Conservation (phyloP, 179 eudicot genomes). For the Drosera spatulata region DNA sequence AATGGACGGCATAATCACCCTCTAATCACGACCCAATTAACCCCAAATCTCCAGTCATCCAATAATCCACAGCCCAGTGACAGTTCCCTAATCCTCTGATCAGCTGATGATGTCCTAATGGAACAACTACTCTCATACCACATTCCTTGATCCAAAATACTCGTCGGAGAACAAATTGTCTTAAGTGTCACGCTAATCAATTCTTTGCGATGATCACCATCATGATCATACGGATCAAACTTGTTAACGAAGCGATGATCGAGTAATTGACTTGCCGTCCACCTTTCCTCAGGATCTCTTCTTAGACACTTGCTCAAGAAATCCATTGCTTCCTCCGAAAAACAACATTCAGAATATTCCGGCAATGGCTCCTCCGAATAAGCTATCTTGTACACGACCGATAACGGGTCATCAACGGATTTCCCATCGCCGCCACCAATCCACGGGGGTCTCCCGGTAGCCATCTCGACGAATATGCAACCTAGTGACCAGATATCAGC, state of each 20-base stretch:
- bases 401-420: conserved; percentile 14
- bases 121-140: conserved; percentile 1
- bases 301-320: conserved; percentile 49
- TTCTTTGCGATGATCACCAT: no score
- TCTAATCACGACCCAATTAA: neutral
- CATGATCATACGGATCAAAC: neutral
- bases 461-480: conserved; percentile 55
- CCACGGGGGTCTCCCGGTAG: conserved; percentile 51
- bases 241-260: conserved; percentile 41
- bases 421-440: neutral
- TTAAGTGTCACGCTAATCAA: neutral
- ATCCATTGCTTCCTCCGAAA: conserved; percentile 53
- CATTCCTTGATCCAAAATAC: conserved; percentile 23
- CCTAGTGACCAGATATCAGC: conserved; percentile 68
- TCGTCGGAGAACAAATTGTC: conserved; percentile 29
- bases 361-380: conserved; percentile 32
- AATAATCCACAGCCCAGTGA: neutral
- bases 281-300: conserved; percentile 42
- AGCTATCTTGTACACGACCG: conserved; percentile 29
- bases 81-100: neutral
- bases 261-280: conserved; percentile 51
- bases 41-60: neutral
- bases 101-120: neutral
- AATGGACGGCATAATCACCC: neutral
- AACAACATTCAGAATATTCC: conserved; percentile 17